Percentiles rank a stretch among this genome's conserved stretches.
Evolutionary conservation across 2,329 filamentous ascomycete species (phyloP).

Genomic region (Byssoonygena ceratinophila): DNA sequence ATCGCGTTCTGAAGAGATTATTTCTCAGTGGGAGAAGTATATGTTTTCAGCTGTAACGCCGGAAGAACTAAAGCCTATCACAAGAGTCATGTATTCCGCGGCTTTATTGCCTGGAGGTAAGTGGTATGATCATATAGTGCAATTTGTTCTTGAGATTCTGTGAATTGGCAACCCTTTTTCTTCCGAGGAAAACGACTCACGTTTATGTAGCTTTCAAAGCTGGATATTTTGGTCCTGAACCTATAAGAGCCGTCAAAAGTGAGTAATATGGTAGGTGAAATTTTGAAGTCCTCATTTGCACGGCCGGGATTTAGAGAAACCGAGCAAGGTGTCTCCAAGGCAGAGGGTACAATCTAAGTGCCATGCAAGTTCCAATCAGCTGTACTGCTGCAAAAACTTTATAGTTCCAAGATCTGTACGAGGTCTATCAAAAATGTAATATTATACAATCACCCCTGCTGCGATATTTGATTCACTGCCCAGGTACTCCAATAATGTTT

Average conservation of each 20-base stretch:
- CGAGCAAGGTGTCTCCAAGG: background rate
- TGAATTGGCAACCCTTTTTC: background rate
- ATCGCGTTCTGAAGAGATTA: conserved; percentile 28
- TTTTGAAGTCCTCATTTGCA: background rate
- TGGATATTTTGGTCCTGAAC: conserved; percentile 31
- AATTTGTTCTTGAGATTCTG: background rate
- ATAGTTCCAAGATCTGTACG: background rate
- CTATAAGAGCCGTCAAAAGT: conserved; percentile 13
- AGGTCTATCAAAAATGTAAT: background rate
- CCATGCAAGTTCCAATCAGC: background rate
- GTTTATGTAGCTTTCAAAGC: conserved; percentile 27
- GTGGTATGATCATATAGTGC: conserved; percentile 21
- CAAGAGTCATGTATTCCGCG: conserved; percentile 48
- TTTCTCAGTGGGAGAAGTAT: conserved; percentile 31
- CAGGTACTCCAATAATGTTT: conserved; percentile 37
- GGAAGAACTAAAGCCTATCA: conserved; percentile 44
- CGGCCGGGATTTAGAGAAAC: background rate
- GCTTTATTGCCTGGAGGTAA: conserved; percentile 47
- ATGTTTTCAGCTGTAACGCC: conserved; percentile 27
- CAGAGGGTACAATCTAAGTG: background rate
- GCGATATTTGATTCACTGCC: conserved; percentile 22
- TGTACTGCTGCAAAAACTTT: conserved; percentile 1
- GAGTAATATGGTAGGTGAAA: background rate
- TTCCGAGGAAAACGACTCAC: conserved; percentile 5
- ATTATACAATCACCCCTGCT: conserved; percentile 3